Percentiles rank a stretch among this genome's conserved stretches.
phyloP scores from a whole-genome alignment of 1,139 yeast genomes.

The Taphrina deformans region DNA sequence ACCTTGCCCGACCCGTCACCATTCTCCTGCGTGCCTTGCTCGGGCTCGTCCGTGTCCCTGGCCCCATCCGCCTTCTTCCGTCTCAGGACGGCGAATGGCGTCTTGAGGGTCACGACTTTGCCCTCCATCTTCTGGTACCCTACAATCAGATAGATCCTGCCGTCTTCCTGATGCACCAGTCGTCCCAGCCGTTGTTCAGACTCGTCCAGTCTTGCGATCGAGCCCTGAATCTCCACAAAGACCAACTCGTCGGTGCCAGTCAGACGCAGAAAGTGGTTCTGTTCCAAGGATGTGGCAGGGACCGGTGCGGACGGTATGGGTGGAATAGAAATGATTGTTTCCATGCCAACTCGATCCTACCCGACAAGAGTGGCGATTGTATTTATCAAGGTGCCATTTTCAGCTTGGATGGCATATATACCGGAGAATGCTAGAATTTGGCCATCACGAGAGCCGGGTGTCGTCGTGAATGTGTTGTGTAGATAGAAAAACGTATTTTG shows the following conservation, averaged over 20 bases:
- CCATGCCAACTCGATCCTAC: constrained; percentile 10
- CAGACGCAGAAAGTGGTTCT: constrained; percentile 17
- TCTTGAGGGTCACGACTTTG: constrained; percentile 26
- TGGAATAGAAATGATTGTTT: constrained; percentile 19
- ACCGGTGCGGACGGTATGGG: background rate
- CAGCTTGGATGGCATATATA: too few relatives aligned
- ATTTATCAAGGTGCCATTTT: too few relatives aligned
- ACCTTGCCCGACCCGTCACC: background rate
- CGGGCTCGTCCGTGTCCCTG: background rate
- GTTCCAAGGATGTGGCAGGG: background rate
- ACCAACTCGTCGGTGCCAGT: constrained; percentile 23
- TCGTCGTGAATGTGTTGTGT: too few relatives aligned
- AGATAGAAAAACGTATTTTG: too few relatives aligned
- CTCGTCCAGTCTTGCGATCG: constrained; percentile 31
- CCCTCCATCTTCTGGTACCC: constrained; percentile 36
- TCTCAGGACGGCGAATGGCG: constrained; percentile 34
- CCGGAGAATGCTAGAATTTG: too few relatives aligned
- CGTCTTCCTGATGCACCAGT: constrained; percentile 23
- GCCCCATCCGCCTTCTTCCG: background rate
- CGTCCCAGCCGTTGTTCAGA: constrained; percentile 4
- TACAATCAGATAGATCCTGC: constrained; percentile 29
- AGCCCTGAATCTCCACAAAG: constrained; percentile 34
- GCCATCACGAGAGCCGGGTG: too few relatives aligned
- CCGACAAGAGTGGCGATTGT: too few relatives aligned
- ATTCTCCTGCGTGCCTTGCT: background rate